These are phyloP conservation scores for Nicotiana noctiflora DNA, from an alignment of 257 asterid genomes.

Conservation along the genomic window DNA sequence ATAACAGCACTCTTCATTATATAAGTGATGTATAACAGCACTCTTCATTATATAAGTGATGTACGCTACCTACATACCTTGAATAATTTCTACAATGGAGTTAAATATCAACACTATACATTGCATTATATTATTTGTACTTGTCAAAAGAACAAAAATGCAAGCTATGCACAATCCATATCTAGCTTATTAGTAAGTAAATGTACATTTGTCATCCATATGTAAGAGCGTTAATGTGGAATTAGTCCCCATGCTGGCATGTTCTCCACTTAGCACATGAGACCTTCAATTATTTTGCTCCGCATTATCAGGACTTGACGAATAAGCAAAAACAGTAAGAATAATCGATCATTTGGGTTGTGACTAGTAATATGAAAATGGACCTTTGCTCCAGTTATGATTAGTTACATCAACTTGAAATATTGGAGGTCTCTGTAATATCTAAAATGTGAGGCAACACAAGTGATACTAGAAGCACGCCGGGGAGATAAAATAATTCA, in stretches of 20 bases:
- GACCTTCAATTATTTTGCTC: not conserved
- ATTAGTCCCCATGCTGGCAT: not conserved
- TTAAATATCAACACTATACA: not conserved
- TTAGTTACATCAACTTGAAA: no score
- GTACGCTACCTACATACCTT: not conserved
- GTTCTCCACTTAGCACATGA: not conserved
- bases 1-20: not conserved
- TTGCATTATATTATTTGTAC: not conserved
- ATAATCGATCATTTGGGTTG: not conserved
- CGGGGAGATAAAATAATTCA: no score
- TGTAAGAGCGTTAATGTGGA: not conserved
- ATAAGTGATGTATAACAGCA: not conserved
- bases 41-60: not conserved
- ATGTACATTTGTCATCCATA: not conserved
- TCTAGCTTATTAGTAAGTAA: not conserved
- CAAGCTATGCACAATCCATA: not conserved
- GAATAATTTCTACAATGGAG: not conserved
- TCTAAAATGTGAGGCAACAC: no score
- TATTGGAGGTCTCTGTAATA: no score
- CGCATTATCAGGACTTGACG: no score
- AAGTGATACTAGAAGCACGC: no score
- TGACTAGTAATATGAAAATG: not conserved
- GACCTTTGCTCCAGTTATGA: no score
- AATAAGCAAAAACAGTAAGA: not conserved
- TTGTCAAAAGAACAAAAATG: not conserved